These are phyloP conservation scores for Pichia inconspicua DNA, from an alignment of 1,139 yeast species.

Conservation along the genomic window DNA sequence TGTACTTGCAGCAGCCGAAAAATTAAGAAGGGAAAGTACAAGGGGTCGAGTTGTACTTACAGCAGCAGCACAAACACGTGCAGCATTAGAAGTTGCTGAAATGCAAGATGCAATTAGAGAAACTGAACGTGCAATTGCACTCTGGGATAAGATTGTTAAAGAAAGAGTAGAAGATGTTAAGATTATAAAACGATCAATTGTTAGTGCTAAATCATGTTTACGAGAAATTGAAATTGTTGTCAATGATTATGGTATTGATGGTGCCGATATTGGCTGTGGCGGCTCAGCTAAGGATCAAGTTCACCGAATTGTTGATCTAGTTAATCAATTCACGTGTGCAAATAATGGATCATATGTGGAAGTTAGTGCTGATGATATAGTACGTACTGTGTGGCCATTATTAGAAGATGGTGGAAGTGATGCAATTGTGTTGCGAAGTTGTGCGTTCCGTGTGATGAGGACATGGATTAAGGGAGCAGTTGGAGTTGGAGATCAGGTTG, in stretches of 20 bases:
- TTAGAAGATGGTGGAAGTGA: neutral
- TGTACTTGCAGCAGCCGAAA: neutral
- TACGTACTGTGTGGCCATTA: constrained; percentile 11
- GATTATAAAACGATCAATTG: too few relatives aligned
- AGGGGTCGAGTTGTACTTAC: neutral
- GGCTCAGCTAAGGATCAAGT: neutral
- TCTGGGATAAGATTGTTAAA: neutral
- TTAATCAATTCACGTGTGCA: neutral
- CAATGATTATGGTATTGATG: neutral
- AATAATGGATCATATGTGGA: neutral
- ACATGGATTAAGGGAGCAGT: neutral
- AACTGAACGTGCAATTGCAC: neutral
- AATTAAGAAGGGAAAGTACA: neutral
- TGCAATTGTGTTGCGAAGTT: neutral
- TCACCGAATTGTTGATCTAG: constrained; percentile 9
- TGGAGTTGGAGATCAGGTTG: too few relatives aligned
- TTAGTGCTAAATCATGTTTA: too few relatives aligned
- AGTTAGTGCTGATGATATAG: neutral
- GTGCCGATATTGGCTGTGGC: too few relatives aligned
- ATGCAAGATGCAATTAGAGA: neutral
- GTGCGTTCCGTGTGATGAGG: neutral
- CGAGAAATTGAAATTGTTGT: neutral
- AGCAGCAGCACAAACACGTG: neutral
- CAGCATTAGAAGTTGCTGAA: neutral
- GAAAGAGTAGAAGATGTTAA: neutral